A percentile compares a stretch with the other conserved stretches of the same genome.
Conservation (phyloP, 2,329 filamentous ascomycete genomes). For the Cryphonectria radicalis region DNA sequence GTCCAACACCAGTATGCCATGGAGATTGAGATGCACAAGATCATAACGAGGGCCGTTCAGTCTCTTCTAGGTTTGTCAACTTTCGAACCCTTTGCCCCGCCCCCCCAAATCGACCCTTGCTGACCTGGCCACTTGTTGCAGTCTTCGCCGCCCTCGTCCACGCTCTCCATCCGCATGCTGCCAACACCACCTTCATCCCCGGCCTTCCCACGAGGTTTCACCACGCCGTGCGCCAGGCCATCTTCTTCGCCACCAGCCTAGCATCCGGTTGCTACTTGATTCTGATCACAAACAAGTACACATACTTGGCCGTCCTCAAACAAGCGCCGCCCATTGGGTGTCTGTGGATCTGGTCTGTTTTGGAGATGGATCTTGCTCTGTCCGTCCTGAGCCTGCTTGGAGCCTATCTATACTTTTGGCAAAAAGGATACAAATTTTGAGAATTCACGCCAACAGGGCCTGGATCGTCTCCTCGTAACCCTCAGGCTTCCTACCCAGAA, state of each 20-base stretch:
- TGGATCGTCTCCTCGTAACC: constrained; percentile 43
- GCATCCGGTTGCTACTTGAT: constrained; percentile 78
- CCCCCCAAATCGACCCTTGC: constrained; percentile 11
- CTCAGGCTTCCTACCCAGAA: constrained; percentile 49
- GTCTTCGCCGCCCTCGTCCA: constrained; percentile 62
- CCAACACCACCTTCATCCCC: constrained; percentile 55
- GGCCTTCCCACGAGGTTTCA: constrained; percentile 53
- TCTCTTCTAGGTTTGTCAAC: constrained; percentile 55
- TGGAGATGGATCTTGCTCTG: constrained; percentile 77
- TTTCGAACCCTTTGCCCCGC: constrained; percentile 3
- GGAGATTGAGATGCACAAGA: constrained; percentile 62
- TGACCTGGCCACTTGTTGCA: constrained; percentile 25
- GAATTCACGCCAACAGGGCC: constrained; percentile 31
- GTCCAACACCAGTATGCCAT: constrained; percentile 80
- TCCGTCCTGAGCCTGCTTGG: constrained; percentile 60
- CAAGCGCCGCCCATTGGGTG: constrained; percentile 85
- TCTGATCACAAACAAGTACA: constrained; percentile 75
- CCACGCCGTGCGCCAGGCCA: constrained; percentile 53
- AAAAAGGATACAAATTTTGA: constrained; percentile 49
- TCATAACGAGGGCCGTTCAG: constrained; percentile 56
- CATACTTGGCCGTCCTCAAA: constrained; percentile 91
- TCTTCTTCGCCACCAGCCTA: constrained; percentile 68
- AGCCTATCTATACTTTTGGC: constrained; percentile 51
- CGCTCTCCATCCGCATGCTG: constrained; percentile 57
- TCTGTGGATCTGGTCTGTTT: constrained; percentile 89